Base-by-base conservation (phyloP, 306 rosid genomes). In the Chamaecrista fasciculata region DNA sequence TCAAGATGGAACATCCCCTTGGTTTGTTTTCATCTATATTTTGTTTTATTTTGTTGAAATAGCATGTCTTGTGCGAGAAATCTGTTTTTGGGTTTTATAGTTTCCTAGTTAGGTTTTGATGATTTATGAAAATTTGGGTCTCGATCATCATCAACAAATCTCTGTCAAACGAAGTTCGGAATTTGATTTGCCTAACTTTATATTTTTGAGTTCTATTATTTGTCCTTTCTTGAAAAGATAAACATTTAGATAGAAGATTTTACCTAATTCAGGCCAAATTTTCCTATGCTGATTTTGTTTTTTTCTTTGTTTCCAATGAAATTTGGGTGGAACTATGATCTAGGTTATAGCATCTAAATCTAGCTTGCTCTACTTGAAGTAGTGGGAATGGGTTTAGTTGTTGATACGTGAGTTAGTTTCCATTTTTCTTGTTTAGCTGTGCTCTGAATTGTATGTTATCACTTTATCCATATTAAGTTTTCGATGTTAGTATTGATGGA, bases 1-100 rank as follows among this genome's bases (percentile, higher is more conserved):
- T 74, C 73, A 74, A 65, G 73, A 66, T 66, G 73, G 73, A 74
- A 23, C 67, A 74, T 39, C 78, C 78, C 28, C 72, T 74, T 31
- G 78, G 78, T 74, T 55, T 36, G 78, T 56, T n/a, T 23, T 10
- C 20, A 20, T 25, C 24, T 51, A 10, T 18, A 40, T 34, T 62
- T 37, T 23, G 16, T 11, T 6, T 48, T 24, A n/a, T 11, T 4
- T 23, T 26, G 42, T 14, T 44, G 44, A 10, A 5, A 37, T 57
- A 43, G 34, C 2, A 56, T 55, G 42, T 25, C 12, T 15, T 39
- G 3, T 56, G 8, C 0, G 10, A 4, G 18, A 21, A 23, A 57
- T 26, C 39, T 20, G 48, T 34, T 2, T 9, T 16, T 59, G 1
- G 57, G 42, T 12, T 36, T 36, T 64, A 23, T 40, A 48, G 29